Evolutionary conservation across 306 rosid species (phyloP).

Genomic region (Glycine soja): DNA sequence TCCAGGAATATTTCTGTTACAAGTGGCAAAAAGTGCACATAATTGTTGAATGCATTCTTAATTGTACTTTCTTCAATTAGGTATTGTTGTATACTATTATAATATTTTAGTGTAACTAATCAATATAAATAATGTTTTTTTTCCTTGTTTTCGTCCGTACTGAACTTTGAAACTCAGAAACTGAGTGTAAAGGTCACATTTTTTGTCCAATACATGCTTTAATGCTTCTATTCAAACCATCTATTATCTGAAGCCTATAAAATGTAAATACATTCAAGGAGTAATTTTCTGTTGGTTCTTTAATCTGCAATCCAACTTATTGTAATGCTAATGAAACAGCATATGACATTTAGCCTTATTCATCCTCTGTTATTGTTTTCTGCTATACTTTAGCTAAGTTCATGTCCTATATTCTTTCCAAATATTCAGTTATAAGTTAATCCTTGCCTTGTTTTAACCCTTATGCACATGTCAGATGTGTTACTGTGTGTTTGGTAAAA

Average conservation of each 20-base stretch:
- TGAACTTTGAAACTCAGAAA: conserved; percentile 43
- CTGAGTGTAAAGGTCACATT: conserved; percentile 51
- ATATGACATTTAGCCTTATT: conserved; percentile 26
- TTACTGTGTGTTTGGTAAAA: not conserved
- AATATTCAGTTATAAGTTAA: not conserved
- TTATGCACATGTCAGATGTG: not conserved
- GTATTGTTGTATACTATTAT: conserved; percentile 57
- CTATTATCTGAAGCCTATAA: not conserved
- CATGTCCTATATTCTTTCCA: not conserved
- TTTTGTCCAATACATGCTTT: conserved; percentile 47
- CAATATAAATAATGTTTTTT: conserved; percentile 47
- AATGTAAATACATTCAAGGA: conserved; percentile 11
- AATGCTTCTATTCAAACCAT: conserved; percentile 38
- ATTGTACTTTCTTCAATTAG: conserved; percentile 54
- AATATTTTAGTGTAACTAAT: conserved; percentile 61
- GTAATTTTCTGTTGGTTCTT: conserved; percentile 21
- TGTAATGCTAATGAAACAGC: conserved; percentile 29
- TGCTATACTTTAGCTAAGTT: conserved; percentile 6
- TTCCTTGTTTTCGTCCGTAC: conserved; percentile 40
- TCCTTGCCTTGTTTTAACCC: conserved; percentile 23
- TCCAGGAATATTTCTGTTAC: conserved; percentile 48
- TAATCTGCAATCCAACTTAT: conserved; percentile 33
- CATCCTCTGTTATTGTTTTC: conserved; percentile 22
- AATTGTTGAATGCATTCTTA: conserved; percentile 58
- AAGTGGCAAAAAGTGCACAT: conserved; percentile 56